Conservation (phyloP, 2,329 filamentous ascomycete genomes). For the Botrytis pseudocinerea region DNA sequence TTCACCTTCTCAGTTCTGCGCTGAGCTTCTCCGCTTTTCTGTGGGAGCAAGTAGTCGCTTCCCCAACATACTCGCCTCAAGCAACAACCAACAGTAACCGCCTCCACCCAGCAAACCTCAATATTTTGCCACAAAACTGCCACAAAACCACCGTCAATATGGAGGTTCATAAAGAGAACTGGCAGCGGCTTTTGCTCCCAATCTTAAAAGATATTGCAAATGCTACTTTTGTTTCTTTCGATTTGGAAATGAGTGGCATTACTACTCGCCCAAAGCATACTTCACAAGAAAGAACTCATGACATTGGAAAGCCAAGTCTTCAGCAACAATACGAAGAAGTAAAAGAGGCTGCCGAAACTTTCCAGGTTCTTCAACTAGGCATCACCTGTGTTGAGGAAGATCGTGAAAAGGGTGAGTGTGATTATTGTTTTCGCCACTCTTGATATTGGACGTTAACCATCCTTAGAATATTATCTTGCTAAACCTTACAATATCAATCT, state of each 20-base stretch:
- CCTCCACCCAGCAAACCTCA: neutral
- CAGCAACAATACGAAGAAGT: conserved; percentile 62
- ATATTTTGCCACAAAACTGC: neutral
- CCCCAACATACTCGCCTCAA: neutral
- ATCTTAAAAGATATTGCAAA: conserved; percentile 59
- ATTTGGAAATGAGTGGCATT: conserved; percentile 68
- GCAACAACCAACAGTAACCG: neutral
- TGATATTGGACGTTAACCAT: conserved; percentile 12
- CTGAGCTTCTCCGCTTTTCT: conserved; percentile 9
- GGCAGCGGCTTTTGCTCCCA: conserved; percentile 50
- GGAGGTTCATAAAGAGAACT: conserved; percentile 21
- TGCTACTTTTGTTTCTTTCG: conserved; percentile 62
- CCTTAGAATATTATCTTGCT: conserved; percentile 53
- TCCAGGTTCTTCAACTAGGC: conserved; percentile 66
- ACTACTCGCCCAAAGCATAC: conserved; percentile 42
- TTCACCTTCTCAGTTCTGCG: neutral
- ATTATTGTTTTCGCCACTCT: neutral
- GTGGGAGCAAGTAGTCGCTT: neutral
- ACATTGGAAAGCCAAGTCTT: conserved; percentile 50
- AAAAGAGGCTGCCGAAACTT: conserved; percentile 60
- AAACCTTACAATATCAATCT: conserved; percentile 66
- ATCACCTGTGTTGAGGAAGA: conserved; percentile 64
- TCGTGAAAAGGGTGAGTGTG: conserved; percentile 46
- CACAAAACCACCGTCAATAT: neutral
- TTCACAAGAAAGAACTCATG: conserved; percentile 37